Base-by-base conservation (phyloP, 306 rosid genomes). In the Vigna trinervia region DNA sequence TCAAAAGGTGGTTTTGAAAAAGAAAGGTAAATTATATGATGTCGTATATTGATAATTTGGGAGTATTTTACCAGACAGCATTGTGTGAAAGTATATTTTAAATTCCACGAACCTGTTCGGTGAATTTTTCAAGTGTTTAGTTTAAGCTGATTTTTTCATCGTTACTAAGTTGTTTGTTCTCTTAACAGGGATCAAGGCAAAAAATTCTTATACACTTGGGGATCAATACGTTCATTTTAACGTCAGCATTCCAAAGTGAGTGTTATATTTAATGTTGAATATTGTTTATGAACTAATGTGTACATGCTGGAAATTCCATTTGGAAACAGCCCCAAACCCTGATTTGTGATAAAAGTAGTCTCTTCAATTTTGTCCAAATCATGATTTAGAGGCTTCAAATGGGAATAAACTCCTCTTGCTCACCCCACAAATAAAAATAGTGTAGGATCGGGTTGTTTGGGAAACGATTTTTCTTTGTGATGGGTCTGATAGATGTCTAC, bases 201-300 rank as follows among this genome's bases (percentile, higher is more conserved):
- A 90, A 84, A 89, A 81, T 74, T 82, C 89, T 36, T 89, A 79
- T 68, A 39, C 90, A 39, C 87, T 89, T 14, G 99, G 98, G 11
- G 92, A 95, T 78, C 99, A 95, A 65, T 95, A 65, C 43, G 97
- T 95, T 87, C 98, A 92, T 85, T 95, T 95, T 75, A 95, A 87
- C 57, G 94, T 95, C 87, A 88, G 85, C 97, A 95, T 95, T 47
- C 99, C 99, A 50, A 47, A 83, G 94, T 92, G 82, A 69, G 98
- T 82, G 76, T 64, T 30, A 34, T 43, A 2, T 34, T 83, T 63
- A 47, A 81, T 68, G 57, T 63, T 32, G 68, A 17, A 5, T 28
- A 9, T 56, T 26, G 14, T 61, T 73, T 39, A 36, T 74, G 39
- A 41, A 47, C 71, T 17, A 63, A 48, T 4, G 1, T 19, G 70